phyloP scores from a whole-genome alignment of 1,284 basidiomycete genomes.

The Ganoderma resinaceum region DNA sequence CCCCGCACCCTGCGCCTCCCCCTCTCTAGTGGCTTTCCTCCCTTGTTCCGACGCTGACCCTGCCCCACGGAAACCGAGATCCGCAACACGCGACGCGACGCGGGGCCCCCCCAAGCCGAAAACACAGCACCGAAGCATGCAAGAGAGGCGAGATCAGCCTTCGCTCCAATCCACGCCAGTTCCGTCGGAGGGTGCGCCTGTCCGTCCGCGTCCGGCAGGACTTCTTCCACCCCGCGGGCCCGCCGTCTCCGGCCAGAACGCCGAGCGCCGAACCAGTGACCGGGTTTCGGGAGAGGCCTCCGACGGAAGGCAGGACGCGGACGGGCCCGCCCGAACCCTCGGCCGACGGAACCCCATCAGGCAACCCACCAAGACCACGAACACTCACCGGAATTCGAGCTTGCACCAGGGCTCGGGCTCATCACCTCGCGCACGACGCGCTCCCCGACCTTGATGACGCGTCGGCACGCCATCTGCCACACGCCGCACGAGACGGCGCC shows the following conservation, averaged over 20 bases:
- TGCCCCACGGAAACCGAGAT: conserved; percentile 17
- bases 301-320: conserved; percentile 12
- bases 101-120: background rate
- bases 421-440: conserved; percentile 67
- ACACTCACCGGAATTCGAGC: conserved; percentile 22
- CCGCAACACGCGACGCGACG: background rate
- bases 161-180: conserved; percentile 12
- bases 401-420: conserved; percentile 12
- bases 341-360: conserved; percentile 1
- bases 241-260: background rate
- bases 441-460: conserved; percentile 77
- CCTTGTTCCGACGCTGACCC: conserved; percentile 31
- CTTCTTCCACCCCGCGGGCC: background rate
- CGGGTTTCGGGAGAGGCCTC: background rate
- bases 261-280: background rate
- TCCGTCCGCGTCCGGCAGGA: background rate
- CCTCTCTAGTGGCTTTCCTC: conserved; percentile 11
- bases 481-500: conserved; percentile 89
- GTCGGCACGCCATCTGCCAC: conserved; percentile 90
- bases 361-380: background rate
- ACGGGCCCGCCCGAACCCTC: background rate
- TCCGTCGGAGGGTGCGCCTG: conserved; percentile 17
- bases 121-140: conserved; percentile 2
- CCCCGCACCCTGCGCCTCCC: conserved; percentile 22
- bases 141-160: conserved; percentile 22